Evolutionary conservation across 495 filamentous ascomycete genomes (phyloP).

Genomic region (Lepraria neglecta): DNA sequence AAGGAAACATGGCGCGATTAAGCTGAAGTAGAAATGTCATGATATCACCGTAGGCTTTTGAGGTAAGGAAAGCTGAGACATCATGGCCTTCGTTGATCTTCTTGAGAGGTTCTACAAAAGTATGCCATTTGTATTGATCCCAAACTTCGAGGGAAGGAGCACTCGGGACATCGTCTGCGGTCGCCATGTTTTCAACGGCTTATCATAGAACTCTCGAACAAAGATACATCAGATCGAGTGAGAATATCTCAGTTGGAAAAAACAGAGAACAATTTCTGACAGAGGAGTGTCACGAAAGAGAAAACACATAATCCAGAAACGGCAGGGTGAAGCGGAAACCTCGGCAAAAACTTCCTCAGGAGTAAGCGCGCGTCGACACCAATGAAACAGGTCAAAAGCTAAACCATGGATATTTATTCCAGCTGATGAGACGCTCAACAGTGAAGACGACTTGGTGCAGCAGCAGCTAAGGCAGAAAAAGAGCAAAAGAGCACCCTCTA

Average conservation of each 20-base stretch:
- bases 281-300: neutral
- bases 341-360: constrained; percentile 3
- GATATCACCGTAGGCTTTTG: constrained; percentile 78
- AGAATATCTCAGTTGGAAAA: neutral
- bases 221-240: neutral
- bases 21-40: constrained; percentile 82
- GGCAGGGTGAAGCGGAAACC: neutral
- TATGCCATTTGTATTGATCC: constrained; percentile 29
- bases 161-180: neutral
- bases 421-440: neutral
- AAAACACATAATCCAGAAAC: neutral
- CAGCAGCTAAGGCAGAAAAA: constrained; percentile 2
- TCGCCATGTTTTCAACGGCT: neutral
- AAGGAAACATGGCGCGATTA: constrained; percentile 79
- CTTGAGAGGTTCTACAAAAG: constrained; percentile 57
- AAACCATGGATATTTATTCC: constrained; percentile 3
- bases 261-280: neutral
- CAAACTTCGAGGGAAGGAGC: constrained; percentile 26
- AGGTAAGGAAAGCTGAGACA: constrained; percentile 67
- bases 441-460: neutral
- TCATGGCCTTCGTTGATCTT: constrained; percentile 75
- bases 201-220: neutral
- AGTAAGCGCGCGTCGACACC: neutral
- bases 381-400: constrained; percentile 4
- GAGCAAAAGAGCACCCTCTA: neutral